Conservation (phyloP, 2,329 filamentous ascomycete genomes). For the Aspergillus jensenii region DNA sequence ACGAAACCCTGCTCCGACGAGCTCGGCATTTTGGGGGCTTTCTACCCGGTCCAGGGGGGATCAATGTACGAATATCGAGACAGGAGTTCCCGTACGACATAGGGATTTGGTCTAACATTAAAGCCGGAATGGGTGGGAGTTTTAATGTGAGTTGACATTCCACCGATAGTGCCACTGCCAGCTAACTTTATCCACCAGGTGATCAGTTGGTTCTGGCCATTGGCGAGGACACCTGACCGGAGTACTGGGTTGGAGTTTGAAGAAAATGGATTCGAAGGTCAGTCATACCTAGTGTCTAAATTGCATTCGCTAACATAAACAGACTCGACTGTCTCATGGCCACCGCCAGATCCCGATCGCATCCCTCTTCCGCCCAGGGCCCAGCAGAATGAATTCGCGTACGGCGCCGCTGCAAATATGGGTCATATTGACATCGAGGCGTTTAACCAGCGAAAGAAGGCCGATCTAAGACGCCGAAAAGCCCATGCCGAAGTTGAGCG, state of each 20-base stretch:
- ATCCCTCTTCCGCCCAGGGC: constrained; percentile 39
- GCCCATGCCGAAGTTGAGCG: constrained; percentile 35
- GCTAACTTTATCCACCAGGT: constrained; percentile 30
- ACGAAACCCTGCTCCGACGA: constrained; percentile 47
- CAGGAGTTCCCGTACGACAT: constrained; percentile 69
- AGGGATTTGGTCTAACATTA: constrained; percentile 61
- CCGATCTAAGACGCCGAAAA: constrained; percentile 49
- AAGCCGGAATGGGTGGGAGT: constrained; percentile 58
- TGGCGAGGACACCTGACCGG: constrained; percentile 51
- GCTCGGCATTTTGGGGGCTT: constrained; percentile 56
- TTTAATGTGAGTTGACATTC: constrained; percentile 40
- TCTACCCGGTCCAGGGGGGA: constrained; percentile 58
- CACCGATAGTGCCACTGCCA: background rate
- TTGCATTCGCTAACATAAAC: constrained; percentile 1
- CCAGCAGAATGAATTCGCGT: constrained; percentile 15
- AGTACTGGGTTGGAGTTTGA: constrained; percentile 52
- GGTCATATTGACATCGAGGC: constrained; percentile 50
- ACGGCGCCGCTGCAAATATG: constrained; percentile 28
- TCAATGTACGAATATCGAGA: constrained; percentile 52
- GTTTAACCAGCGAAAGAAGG: constrained; percentile 55
- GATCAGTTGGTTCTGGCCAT: constrained; percentile 62
- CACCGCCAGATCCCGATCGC: constrained; percentile 51
- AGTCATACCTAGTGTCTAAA: constrained; percentile 17
- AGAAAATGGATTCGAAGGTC: constrained; percentile 61
- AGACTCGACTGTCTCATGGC: constrained; percentile 45